Evolutionary conservation across 2,329 filamentous ascomycete species (phyloP).

Genomic region (Trichoderma oligosporum): DNA sequence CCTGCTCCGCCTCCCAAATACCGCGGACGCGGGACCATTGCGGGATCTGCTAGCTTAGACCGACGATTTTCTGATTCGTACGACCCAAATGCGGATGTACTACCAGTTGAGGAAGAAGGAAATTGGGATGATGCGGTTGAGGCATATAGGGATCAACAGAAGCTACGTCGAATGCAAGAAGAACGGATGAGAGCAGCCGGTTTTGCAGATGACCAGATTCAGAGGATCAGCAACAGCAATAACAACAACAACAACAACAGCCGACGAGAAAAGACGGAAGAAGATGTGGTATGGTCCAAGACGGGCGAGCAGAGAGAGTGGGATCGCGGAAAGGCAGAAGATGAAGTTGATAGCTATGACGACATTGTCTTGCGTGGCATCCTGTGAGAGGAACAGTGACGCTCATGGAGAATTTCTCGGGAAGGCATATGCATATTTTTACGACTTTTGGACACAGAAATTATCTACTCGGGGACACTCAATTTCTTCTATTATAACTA

Average conservation of each 20-base stretch:
- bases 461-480: too few relatives aligned
- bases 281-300: slow-evolving; percentile 70
- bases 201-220: slow-evolving; percentile 71
- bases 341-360: neutral
- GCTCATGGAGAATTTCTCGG: neutral
- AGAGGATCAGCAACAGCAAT: slow-evolving; percentile 54
- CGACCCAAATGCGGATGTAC: slow-evolving; percentile 54
- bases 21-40: slow-evolving; percentile 67
- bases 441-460: too few relatives aligned
- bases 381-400: slow-evolving; percentile 20
- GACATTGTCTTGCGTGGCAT: slow-evolving; percentile 12
- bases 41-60: slow-evolving; percentile 67
- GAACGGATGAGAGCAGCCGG: slow-evolving; percentile 73
- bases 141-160: slow-evolving; percentile 72
- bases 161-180: slow-evolving; percentile 71
- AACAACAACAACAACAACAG: slow-evolving; percentile 55
- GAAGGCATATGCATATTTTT: neutral
- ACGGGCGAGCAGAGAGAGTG: slow-evolving; percentile 60
- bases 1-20: slow-evolving; percentile 56
- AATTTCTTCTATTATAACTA: too few relatives aligned
- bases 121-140: slow-evolving; percentile 81
- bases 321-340: slow-evolving; percentile 51
- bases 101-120: slow-evolving; percentile 36
- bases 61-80: slow-evolving; percentile 69
- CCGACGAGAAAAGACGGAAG: slow-evolving; percentile 48